Conservation (phyloP, 2,329 filamentous ascomycete genomes). For the Colletotrichum musae region DNA sequence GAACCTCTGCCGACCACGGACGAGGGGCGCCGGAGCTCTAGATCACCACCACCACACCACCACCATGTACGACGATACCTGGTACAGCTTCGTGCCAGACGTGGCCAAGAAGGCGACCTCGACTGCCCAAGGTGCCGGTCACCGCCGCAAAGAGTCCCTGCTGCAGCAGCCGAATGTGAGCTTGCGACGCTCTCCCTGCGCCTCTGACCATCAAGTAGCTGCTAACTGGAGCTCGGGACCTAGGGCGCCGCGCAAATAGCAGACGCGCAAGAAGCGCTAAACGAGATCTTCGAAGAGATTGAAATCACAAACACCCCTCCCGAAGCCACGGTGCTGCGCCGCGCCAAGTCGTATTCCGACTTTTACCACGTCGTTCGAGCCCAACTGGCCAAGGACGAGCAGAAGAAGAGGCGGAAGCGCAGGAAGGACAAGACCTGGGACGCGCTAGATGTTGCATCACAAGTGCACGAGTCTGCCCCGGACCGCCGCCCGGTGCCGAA, state of each 20-base stretch:
- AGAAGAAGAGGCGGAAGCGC: slow-evolving; percentile 55
- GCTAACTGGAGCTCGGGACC: slow-evolving; percentile 31
- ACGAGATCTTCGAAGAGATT: slow-evolving; percentile 71
- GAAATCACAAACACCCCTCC: slow-evolving; percentile 73
- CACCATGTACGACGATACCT: slow-evolving; percentile 85
- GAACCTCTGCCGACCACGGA: slow-evolving; percentile 23
- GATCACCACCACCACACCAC: neutral
- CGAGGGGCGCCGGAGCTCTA: slow-evolving; percentile 11
- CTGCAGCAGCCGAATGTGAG: slow-evolving; percentile 76
- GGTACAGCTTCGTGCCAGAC: slow-evolving; percentile 84
- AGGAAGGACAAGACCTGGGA: slow-evolving; percentile 62
- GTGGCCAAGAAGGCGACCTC: slow-evolving; percentile 65
- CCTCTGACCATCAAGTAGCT: neutral
- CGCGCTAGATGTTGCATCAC: slow-evolving; percentile 60
- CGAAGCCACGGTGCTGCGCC: slow-evolving; percentile 73
- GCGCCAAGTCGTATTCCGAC: slow-evolving; percentile 84
- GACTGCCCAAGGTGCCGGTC: slow-evolving; percentile 62
- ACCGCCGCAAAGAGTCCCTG: slow-evolving; percentile 78
- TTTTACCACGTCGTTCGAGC: slow-evolving; percentile 77
- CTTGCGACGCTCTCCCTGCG: slow-evolving; percentile 38
- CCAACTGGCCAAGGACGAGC: slow-evolving; percentile 67
- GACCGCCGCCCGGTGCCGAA: slow-evolving; percentile 56
- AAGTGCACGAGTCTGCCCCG: slow-evolving; percentile 42
- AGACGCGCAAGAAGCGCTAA: slow-evolving; percentile 69
- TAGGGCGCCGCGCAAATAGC: slow-evolving; percentile 68